A percentile compares a stretch with the other conserved stretches of the same genome.
phyloP scores from a whole-genome alignment of 2,329 filamentous ascomycete species.

The Diaporthe nobilis region DNA sequence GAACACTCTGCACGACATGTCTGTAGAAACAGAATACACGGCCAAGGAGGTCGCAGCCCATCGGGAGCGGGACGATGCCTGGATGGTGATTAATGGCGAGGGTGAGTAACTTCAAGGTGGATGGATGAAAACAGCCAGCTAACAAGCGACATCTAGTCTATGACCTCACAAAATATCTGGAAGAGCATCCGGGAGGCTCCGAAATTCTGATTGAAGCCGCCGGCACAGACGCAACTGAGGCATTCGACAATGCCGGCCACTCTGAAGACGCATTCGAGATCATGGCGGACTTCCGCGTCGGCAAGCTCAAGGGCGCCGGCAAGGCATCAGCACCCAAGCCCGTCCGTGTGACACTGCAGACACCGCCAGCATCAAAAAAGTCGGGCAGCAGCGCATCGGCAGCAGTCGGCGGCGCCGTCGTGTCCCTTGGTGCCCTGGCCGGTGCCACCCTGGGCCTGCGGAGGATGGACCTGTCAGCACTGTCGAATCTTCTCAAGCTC shows the following conservation, averaged over 20 bases:
- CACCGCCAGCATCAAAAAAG: conserved; percentile 20
- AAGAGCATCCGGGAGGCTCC: conserved; percentile 79
- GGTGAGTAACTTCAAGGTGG: conserved; percentile 52
- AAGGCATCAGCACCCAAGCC: conserved; percentile 31
- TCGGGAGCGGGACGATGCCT: conserved; percentile 62
- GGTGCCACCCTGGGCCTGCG: conserved; percentile 34
- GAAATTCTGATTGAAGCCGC: conserved; percentile 84
- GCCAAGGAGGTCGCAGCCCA: conserved; percentile 64
- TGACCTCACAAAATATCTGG: conserved; percentile 68
- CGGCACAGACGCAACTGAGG: conserved; percentile 83
- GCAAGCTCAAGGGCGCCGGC: conserved; percentile 53
- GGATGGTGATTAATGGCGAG: conserved; percentile 70
- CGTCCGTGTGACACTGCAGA: conserved; percentile 35
- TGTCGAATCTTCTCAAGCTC: conserved; percentile 40
- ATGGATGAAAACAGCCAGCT: neutral
- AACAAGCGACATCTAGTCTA: conserved; percentile 60
- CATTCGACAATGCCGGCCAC: conserved; percentile 88
- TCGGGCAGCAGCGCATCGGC: conserved; percentile 24
- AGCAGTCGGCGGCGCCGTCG: conserved; percentile 33
- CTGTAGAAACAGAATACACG: conserved; percentile 47
- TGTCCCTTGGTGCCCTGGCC: conserved; percentile 36
- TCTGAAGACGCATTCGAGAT: conserved; percentile 71
- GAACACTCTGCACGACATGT: conserved; percentile 3
- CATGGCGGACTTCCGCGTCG: conserved; percentile 55
- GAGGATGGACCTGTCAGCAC: conserved; percentile 41